phyloP scores from a whole-genome alignment of 1,284 basidiomycete genomes.

The Erythrobasidium hasegawianum region DNA sequence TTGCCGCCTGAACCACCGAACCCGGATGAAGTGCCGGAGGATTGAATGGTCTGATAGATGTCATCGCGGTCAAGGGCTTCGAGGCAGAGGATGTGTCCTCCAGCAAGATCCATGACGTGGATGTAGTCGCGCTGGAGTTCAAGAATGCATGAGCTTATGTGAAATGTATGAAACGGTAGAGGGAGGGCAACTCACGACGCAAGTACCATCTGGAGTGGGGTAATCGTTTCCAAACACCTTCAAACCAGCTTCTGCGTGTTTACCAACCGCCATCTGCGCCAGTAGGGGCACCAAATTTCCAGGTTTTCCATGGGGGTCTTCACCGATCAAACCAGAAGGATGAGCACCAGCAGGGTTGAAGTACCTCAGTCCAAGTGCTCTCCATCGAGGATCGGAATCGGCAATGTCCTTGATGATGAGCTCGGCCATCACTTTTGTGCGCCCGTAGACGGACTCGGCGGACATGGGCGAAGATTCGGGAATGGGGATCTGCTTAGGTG shows the following conservation, averaged over 20 bases:
- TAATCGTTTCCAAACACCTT: constrained; percentile 98
- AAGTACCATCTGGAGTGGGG: constrained; percentile 92
- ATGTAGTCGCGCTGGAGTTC: constrained; percentile 74
- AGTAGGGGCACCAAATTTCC: constrained; percentile 92
- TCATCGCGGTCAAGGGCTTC: constrained; percentile 72
- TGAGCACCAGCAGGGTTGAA: constrained; percentile 79
- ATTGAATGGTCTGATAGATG: constrained; percentile 50
- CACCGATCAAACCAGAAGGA: constrained; percentile 90
- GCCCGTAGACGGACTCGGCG: constrained; percentile 90
- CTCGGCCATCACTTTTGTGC: constrained; percentile 93
- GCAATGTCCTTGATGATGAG: constrained; percentile 85
- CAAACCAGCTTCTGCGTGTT: constrained; percentile 72
- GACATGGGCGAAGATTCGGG: constrained; percentile 84
- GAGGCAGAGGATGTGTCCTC: constrained; percentile 87
- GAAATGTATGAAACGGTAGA: no score
- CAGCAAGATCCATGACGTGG: constrained; percentile 89
- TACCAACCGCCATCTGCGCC: constrained; percentile 91
- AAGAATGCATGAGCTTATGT: not conserved
- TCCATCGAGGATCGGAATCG: constrained; percentile 71
- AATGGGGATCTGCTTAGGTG: constrained; percentile 85
- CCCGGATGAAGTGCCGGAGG: constrained; percentile 47
- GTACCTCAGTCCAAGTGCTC: constrained; percentile 81
- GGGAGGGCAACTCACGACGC: constrained; percentile 57
- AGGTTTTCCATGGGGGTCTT: constrained; percentile 91
- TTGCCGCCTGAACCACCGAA: constrained; percentile 53